phyloP scores from a whole-genome alignment of 108 stramenopile species.

The Nannochloropsis oceanica region DNA sequence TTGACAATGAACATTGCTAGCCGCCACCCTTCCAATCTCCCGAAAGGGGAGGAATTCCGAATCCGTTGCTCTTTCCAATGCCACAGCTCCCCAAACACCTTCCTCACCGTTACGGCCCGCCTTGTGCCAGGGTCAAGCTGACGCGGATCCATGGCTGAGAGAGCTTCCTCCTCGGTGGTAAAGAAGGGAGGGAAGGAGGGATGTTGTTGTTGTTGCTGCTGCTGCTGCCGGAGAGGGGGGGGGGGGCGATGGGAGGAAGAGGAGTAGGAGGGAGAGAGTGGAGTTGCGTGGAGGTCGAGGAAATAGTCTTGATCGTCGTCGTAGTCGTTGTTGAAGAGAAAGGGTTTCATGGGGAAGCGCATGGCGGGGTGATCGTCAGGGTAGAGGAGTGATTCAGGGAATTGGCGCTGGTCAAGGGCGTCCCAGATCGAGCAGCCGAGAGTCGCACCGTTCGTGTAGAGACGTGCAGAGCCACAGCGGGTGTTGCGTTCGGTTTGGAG shows the following conservation, averaged over 20 bases:
- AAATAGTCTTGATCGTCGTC: neutral
- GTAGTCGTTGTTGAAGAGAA: conserved; percentile 5
- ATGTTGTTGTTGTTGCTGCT: too few species aligned
- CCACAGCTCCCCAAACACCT: neutral
- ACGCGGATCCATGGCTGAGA: conserved; percentile 2
- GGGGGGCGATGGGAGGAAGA: neutral
- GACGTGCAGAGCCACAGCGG: neutral
- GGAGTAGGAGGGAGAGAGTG: neutral
- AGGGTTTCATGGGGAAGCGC: neutral
- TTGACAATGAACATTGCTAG: conserved; percentile 40
- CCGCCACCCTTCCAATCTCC: conserved; percentile 34
- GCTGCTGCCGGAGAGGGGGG: neutral
- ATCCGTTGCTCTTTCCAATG: conserved; percentile 1
- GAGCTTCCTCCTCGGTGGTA: neutral
- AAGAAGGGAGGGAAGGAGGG: neutral
- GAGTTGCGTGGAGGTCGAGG: neutral
- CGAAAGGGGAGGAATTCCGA: conserved; percentile 26
- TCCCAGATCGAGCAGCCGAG: neutral
- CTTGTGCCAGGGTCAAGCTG: conserved; percentile 2
- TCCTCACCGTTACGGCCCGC: neutral
- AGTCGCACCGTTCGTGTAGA: neutral
- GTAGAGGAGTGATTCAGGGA: neutral
- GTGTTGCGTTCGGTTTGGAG: conserved; percentile 10
- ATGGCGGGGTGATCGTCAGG: neutral
- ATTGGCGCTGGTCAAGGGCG: neutral